Conservation (phyloP, 192 early-diverging fungal genomes). For the Backusella sp. region DNA sequence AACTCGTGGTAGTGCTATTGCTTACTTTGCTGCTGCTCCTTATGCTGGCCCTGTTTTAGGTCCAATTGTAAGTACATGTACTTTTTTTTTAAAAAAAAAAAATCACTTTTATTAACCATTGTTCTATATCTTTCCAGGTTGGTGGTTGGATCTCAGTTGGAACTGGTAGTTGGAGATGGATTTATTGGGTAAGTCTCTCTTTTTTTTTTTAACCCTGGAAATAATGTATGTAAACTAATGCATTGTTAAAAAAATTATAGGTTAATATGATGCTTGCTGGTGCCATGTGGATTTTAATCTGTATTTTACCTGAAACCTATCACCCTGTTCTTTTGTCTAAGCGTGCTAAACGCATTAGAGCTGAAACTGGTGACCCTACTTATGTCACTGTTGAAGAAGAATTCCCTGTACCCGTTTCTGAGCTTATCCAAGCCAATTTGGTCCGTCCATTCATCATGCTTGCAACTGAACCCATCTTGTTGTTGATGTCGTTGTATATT, state of each 20-base stretch:
- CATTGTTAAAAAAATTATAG: not conserved
- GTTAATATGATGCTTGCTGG: conserved; percentile 29
- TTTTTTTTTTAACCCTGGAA: not conserved
- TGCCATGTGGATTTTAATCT: conserved; percentile 25
- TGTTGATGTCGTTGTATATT: conserved; percentile 30
- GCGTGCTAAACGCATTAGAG: conserved; percentile 22
- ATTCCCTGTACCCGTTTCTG: conserved; percentile 21
- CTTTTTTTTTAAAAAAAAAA: not conserved
- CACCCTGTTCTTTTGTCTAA: conserved; percentile 23
- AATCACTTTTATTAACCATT: not conserved
- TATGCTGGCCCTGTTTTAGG: conserved; percentile 31
- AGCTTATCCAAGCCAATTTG: conserved; percentile 19
- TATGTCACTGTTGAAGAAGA: conserved; percentile 34
- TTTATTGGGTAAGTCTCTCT: conserved; percentile 23
- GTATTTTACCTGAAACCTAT: conserved; percentile 27
- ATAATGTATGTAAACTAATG: not conserved
- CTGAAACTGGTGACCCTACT: conserved; percentile 16
- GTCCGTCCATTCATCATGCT: conserved; percentile 31
- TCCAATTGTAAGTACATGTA: conserved; percentile 7
- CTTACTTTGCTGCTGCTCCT: conserved; percentile 31
- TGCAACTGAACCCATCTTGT: conserved; percentile 28
- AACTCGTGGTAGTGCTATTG: conserved; percentile 30
- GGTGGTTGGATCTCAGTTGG: conserved; percentile 32
- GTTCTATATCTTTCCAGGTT: not conserved
- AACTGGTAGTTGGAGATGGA: conserved; percentile 30